Base-by-base conservation (phyloP, 805 yeast genomes). In the Sungouiozyma ichnusensis region DNA sequence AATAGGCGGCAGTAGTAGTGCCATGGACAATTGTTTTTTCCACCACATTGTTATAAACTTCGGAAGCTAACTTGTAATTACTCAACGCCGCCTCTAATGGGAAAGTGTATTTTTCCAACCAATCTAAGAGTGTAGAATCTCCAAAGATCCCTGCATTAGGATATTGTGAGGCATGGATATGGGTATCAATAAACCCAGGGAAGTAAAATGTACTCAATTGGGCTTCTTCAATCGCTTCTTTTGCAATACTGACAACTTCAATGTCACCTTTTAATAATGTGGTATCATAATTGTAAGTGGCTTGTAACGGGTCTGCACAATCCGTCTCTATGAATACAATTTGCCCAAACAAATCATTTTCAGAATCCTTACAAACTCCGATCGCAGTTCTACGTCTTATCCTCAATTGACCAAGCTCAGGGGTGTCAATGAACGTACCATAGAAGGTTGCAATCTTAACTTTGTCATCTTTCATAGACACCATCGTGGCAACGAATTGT, bases 1-100 rank as follows among this genome's bases (percentile, higher is more conserved):
- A 92, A 64, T 92, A 92, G 0, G 94, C 73, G 0, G 95, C 95
- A 43, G 90, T 79, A 1, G 98, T 92, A 1, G 97, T 92, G 16
- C 98, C 98, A 56, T 79, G 70, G 2, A 58, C 54, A 48, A 92
- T 64, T 0, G 96, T 85, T 43, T 81, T 76, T 3, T 63, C 53
- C n/a, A 92, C 76, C 4, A 82, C 83, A 49, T 71, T 73, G 13
- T 70, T 50, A 58, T 90, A 92, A 1, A 88, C 79, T 5, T 67
- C 57, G 11, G 62, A 49, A 0, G 95, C 96, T 37, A 70, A 57
- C 1, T 58, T 53, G 17, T 72, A 50, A 47, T 81, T 75, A 16
- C 62, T 65, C 46, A 85, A 72, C 3, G 83, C 71, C 6, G 83
- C 67, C 62, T 92, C 98, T 43, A 88, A 62, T 1, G 96, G 94